Base-by-base conservation (phyloP, 768 basidiomycete genomes). In the Punctularia strigosozonata region DNA sequence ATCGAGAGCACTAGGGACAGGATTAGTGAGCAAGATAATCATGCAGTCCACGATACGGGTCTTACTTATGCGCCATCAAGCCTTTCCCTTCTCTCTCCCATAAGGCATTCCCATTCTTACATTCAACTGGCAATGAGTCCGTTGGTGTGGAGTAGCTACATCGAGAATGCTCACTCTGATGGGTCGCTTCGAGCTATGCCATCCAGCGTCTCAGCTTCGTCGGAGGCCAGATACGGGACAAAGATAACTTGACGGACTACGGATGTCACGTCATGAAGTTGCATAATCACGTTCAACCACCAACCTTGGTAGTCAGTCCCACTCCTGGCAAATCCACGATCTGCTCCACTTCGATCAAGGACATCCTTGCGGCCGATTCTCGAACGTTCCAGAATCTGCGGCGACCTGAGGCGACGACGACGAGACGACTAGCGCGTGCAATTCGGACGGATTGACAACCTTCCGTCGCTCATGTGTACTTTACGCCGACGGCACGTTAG, bases 51-150 rank as follows among this genome's bases (percentile, higher is more conserved):
- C 18, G 31, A 23, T 3, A n/a, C 20, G 21, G 2, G 5, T 24
- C 64, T 3, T 22, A 78, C 80, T 73, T 80, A 44, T 70, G 63
- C 1, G 73, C 62, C 46, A 80, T 58, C 30, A 70, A 48, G 2
- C 75, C 74, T 23, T 50, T 61, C 0, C 71, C 74, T 0, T 53
- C 50, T 14, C 48, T 46, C 6, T 50, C 40, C 55, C 59, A 70
- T 31, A 64, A 52, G n/a, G 15, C 37, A 43, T 21, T 46, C 46
- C 50, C 59, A 57, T 38, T 57, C 63, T 68, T 24, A 7, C 20
- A 20, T 10, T 8, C 8, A 20, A 19, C 12, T 20, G 8, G n/a
- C n/a, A n/a, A n/a, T n/a, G n/a, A n/a, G n/a, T n/a, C n/a, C n/a
- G n/a, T n/a, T n/a, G n/a, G n/a, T n/a, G n/a, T n/a, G n/a, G n/a